Percentiles rank a stretch among this genome's conserved stretches.
These are phyloP conservation scores for Capsicum chinense DNA, from an alignment of 257 asterid genomes.

Conservation along the genomic window DNA sequence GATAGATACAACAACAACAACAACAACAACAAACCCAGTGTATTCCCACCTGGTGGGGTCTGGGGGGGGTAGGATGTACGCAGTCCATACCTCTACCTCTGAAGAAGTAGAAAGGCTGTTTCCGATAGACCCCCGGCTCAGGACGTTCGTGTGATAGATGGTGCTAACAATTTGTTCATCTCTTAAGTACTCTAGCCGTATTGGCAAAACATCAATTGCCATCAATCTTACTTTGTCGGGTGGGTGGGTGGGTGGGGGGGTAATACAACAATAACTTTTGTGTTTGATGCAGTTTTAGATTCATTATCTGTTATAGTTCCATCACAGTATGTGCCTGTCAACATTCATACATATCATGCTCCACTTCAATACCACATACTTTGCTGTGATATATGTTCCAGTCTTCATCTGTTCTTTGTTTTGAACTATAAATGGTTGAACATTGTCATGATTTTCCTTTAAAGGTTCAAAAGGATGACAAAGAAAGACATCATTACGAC, in stretches of 20 bases:
- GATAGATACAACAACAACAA: not conserved
- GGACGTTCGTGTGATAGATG: not conserved
- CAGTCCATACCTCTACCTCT: too few relatives aligned
- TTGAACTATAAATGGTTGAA: not conserved
- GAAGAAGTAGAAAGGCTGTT: too few relatives aligned
- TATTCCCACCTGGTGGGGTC: too few relatives aligned
- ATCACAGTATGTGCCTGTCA: constrained; percentile 11
- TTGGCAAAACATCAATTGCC: not conserved
- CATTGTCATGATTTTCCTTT: constrained; percentile 30
- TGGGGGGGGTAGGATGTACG: too few relatives aligned
- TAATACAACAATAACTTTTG: not conserved
- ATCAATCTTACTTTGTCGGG: not conserved
- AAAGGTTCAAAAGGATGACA: constrained; percentile 52
- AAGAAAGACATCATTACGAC: constrained; percentile 52
- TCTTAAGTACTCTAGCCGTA: not conserved
- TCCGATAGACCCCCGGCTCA: too few relatives aligned
- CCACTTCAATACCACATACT: constrained; percentile 6
- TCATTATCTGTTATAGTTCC: not conserved
- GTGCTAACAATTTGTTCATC: not conserved
- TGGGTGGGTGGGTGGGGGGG: too few relatives aligned
- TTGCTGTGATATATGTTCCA: constrained; percentile 1
- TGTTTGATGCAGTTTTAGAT: constrained; percentile 7
- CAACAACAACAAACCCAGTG: too few relatives aligned
- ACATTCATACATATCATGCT: constrained; percentile 7
- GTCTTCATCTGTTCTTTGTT: not conserved